A percentile compares a stretch with the other conserved stretches of the same genome.
These are phyloP conservation scores for Melastoma candidum DNA, from an alignment of 441 rosid genomes.

Conservation along the genomic window DNA sequence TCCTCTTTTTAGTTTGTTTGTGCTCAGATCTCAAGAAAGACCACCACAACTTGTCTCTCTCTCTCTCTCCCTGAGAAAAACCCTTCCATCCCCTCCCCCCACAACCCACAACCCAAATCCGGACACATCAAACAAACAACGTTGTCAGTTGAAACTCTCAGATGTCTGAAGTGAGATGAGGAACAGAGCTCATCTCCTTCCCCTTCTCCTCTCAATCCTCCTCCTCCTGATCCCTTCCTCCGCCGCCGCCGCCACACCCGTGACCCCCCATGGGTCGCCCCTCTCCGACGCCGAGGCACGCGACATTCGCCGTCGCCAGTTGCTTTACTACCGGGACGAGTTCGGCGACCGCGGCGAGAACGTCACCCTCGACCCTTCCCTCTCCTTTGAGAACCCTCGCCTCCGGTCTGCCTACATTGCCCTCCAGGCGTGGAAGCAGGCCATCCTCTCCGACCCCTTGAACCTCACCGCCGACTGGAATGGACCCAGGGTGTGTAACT, in stretches of 20 bases:
- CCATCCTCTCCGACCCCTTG: conserved; percentile 76
- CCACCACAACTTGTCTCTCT: no score
- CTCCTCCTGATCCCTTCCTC: conserved; percentile 7
- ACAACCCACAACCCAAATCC: no score
- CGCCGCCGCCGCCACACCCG: conserved; percentile 20
- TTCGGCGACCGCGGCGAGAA: conserved; percentile 77
- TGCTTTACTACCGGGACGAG: conserved; percentile 82
- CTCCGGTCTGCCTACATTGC: conserved; percentile 71
- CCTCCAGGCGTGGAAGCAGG: conserved; percentile 87
- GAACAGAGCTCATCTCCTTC: conserved; percentile 8
- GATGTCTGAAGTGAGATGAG: conserved; percentile 13
- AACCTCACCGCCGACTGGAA: conserved; percentile 63
- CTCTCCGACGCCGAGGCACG: conserved; percentile 47
- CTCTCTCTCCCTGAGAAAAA: no score
- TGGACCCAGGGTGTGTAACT: conserved; percentile 68
- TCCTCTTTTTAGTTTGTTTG: no score
- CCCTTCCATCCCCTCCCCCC: no score
- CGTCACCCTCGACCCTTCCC: conserved; percentile 65
- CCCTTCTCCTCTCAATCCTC: conserved; percentile 1
- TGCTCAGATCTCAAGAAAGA: no score
- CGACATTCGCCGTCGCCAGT: conserved; percentile 69
- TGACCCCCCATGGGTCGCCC: conserved; percentile 14
- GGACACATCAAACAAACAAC: no score
- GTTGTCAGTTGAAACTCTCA: background rate
- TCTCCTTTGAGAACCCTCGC: conserved; percentile 56